A percentile compares a stretch with the other conserved stretches of the same genome.
These are phyloP conservation scores for Articulospora tetracladia DNA, from an alignment of 495 filamentous ascomycete genomes.

Conservation along the genomic window DNA sequence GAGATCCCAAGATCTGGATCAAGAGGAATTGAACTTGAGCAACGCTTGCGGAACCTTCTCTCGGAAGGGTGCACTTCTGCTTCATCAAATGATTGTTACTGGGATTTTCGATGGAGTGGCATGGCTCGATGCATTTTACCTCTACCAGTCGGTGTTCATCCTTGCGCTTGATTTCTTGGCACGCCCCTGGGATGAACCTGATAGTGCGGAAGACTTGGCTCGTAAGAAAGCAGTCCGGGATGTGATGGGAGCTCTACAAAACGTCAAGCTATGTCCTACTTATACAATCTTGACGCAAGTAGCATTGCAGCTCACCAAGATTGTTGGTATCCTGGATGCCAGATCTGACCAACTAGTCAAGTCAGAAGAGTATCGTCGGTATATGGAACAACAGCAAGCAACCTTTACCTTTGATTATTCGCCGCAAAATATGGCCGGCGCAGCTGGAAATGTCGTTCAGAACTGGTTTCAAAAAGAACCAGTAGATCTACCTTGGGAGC, in stretches of 20 bases:
- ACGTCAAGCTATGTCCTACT: slow-evolving; percentile 22
- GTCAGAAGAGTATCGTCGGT: slow-evolving; percentile 12
- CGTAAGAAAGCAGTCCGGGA: slow-evolving; percentile 22
- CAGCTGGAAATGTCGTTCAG: slow-evolving; percentile 7
- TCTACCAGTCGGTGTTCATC: slow-evolving; percentile 26
- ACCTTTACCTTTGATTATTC: slow-evolving; percentile 15
- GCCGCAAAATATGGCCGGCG: not conserved
- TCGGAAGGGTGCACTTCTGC: slow-evolving; percentile 13
- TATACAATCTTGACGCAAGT: slow-evolving; percentile 23
- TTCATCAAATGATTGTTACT: slow-evolving; percentile 17
- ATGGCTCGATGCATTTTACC: slow-evolving; percentile 26
- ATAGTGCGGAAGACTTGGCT: slow-evolving; percentile 18
- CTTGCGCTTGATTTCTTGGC: slow-evolving; percentile 26
- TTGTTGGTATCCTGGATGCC: slow-evolving; percentile 25
- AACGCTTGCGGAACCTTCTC: slow-evolving; percentile 19
- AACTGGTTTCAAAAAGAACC: slow-evolving; percentile 21
- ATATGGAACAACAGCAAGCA: slow-evolving; percentile 17
- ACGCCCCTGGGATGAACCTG: slow-evolving; percentile 17
- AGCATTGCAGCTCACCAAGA: slow-evolving; percentile 22
- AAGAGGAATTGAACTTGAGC: slow-evolving; percentile 20
- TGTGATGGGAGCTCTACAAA: slow-evolving; percentile 15
- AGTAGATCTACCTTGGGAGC: slow-evolving; percentile 19
- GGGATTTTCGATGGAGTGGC: slow-evolving; percentile 22
- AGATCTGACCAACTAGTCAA: slow-evolving; percentile 8
- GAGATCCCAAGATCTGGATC: slow-evolving; percentile 21